Percentiles rank a stretch among this genome's conserved stretches.
Conservation (phyloP, 495 filamentous ascomycete species). For the Penicillium bialowiezense region DNA sequence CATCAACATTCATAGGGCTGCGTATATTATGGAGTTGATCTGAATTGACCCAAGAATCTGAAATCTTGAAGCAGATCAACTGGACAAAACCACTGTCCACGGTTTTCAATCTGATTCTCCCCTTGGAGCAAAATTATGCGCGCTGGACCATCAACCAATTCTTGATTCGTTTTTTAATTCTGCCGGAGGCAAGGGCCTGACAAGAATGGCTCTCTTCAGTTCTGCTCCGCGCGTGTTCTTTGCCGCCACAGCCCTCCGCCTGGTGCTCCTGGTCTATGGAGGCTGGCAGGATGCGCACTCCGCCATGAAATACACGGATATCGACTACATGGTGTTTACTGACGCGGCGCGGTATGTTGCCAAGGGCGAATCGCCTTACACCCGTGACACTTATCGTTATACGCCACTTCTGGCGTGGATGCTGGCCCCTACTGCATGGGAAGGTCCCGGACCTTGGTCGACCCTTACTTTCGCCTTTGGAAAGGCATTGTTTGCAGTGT, state of each 20-base stretch:
- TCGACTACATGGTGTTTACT: slow-evolving; percentile 99
- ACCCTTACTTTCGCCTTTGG: slow-evolving; percentile 66
- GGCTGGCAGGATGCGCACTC: slow-evolving; percentile 88
- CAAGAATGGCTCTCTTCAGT: slow-evolving; percentile 38
- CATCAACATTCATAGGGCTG: too few species aligned
- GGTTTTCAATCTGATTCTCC: too few species aligned
- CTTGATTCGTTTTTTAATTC: not conserved
- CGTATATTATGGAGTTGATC: too few species aligned
- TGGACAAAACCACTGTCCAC: too few species aligned
- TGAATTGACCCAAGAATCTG: too few species aligned
- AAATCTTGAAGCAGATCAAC: too few species aligned
- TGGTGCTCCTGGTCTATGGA: slow-evolving; percentile 76
- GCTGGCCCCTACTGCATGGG: slow-evolving; percentile 74
- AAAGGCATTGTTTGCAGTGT: slow-evolving; percentile 79
- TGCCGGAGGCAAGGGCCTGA: not conserved
- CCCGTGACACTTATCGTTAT: slow-evolving; percentile 92
- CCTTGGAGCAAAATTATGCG: not conserved
- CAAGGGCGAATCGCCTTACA: slow-evolving; percentile 68
- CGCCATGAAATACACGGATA: slow-evolving; percentile 94
- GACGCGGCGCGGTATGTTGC: slow-evolving; percentile 80
- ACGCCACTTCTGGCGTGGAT: slow-evolving; percentile 92
- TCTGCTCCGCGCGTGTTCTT: slow-evolving; percentile 59
- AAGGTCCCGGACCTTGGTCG: slow-evolving; percentile 23
- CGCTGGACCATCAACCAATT: not conserved
- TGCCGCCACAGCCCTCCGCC: slow-evolving; percentile 64